phyloP scores from a whole-genome alignment of 192 early-diverging fungal genomes.

The Dispira simplex region DNA sequence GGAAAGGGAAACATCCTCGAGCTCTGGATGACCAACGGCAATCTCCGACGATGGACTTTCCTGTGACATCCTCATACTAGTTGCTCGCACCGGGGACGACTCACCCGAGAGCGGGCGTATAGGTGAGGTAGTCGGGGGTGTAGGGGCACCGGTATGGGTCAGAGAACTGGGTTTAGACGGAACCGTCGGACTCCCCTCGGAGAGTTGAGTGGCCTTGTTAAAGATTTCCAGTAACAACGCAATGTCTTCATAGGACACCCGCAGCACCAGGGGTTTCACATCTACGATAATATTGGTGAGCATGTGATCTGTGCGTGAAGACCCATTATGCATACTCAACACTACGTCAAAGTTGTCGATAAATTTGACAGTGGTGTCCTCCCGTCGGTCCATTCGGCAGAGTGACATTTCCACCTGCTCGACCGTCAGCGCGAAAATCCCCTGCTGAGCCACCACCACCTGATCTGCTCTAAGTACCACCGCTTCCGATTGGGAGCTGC shows the following conservation, averaged over 20 bases:
- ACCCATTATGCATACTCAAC: constrained; percentile 58
- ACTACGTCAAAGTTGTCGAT: constrained; percentile 85
- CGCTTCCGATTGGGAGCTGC: constrained; percentile 57
- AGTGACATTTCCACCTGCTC: constrained; percentile 80
- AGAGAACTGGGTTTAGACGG: neutral
- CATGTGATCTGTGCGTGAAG: constrained; percentile 37
- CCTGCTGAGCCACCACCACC: constrained; percentile 64
- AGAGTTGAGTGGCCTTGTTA: constrained; percentile 48
- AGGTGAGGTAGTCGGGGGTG: neutral
- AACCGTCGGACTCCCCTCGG: constrained; percentile 16
- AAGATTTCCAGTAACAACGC: constrained; percentile 71
- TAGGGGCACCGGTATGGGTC: neutral
- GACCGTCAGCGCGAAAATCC: constrained; percentile 53
- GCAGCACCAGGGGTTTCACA: constrained; percentile 56
- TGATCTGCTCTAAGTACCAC: constrained; percentile 72
- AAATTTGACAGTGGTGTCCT: constrained; percentile 64
- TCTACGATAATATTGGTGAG: constrained; percentile 54
- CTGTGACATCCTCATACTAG: neutral
- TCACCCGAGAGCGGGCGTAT: neutral
- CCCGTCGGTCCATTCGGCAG: constrained; percentile 72
- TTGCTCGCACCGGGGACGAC: neutral
- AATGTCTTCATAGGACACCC: constrained; percentile 78
- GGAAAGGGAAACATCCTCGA: too few species aligned
- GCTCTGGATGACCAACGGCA: neutral
- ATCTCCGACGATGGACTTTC: neutral